Conservation (phyloP, 805 yeast species). For the Debaryomyces maramus region DNA sequence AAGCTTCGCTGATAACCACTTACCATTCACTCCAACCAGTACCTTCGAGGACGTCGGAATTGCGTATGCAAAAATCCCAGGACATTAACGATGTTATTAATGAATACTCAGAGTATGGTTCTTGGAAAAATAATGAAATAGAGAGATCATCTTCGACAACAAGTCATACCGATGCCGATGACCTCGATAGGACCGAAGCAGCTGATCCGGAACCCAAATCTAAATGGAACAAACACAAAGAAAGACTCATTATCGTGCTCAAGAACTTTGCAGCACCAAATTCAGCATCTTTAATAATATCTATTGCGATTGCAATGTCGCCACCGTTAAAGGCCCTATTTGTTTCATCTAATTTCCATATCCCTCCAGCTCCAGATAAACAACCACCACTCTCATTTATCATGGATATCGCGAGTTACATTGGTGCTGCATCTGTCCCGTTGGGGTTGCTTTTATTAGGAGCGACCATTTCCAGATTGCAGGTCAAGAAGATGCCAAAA, state of each 20-base stretch:
- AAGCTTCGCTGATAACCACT: slow-evolving; percentile 7
- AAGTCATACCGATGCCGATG: neutral
- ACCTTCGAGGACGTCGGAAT: slow-evolving; percentile 23
- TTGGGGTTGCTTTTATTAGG: slow-evolving; percentile 81
- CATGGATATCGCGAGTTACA: slow-evolving; percentile 76
- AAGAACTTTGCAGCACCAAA: slow-evolving; percentile 68
- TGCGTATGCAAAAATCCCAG: slow-evolving; percentile 28
- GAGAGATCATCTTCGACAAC: slow-evolving; percentile 7
- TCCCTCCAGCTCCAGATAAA: slow-evolving; percentile 80
- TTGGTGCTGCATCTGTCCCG: slow-evolving; percentile 89
- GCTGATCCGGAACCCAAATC: slow-evolving; percentile 2
- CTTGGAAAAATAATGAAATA: slow-evolving; percentile 21
- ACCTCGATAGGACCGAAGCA: too few relatives aligned
- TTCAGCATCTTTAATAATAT: slow-evolving; percentile 64
- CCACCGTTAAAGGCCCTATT: slow-evolving; percentile 76
- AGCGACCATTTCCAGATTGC: slow-evolving; percentile 79
- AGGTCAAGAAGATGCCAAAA: slow-evolving; percentile 56
- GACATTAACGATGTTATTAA: slow-evolving; percentile 41
- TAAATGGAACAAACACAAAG: slow-evolving; percentile 1
- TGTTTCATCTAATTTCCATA: slow-evolving; percentile 33
- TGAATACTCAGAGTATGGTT: slow-evolving; percentile 49
- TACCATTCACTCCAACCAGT: slow-evolving; percentile 15
- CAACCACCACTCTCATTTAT: slow-evolving; percentile 81
- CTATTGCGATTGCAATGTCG: slow-evolving; percentile 73
- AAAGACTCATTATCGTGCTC: slow-evolving; percentile 14